Base-by-base conservation (phyloP, 83 land plant genomes). In the Larix sibirica region DNA sequence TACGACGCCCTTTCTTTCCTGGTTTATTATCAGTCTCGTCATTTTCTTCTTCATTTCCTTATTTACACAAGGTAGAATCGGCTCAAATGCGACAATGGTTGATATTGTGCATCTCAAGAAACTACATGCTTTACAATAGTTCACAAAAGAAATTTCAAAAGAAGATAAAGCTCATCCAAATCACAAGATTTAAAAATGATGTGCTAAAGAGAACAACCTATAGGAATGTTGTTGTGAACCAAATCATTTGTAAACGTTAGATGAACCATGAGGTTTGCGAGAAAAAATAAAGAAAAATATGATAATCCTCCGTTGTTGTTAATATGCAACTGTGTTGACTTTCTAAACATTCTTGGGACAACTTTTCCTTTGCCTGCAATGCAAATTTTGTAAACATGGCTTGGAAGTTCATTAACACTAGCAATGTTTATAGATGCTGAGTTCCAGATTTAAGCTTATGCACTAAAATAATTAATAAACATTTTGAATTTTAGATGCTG, bases 11-110 rank as follows among this genome's bases (percentile, higher is more conserved):
- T 61, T 84, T 90, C 85, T 91, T 95, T 82, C 87, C 87, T 42
- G 92, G 88, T 75, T 87, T 86, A 73, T 42, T 63, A 47, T 87
- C 90, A 83, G 54, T 82, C 54, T 83, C 84, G 36, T n/a, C 70
- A 20, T 90, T 85, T 79, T 88, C 91, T 63, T 95, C 92, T 59
- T 94, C 97, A 61, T 89, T 93, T 50, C 83, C 96, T 89, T 42
- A 17, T 16, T 17, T 20, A 40, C 8, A 71, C 10, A 40, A 71
- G 42, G 50, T 24, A n/a, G 10, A 8, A 47, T 47, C 7, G 10
- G 50, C 50, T 47, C 50, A 47, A 47, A 47, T 47, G 17, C 10
- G n/a, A 40, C 47, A 36, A 0, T 40, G 50, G 8, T n/a, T 40
- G 42, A 18, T 71, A 42, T 23, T 71, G 4, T 6, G 12, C 20